Evolutionary conservation across 2,329 filamentous ascomycete species (phyloP), one percentile per base, ranked within the genome.

Genomic region (Aspergillus ochraceus): DNA sequence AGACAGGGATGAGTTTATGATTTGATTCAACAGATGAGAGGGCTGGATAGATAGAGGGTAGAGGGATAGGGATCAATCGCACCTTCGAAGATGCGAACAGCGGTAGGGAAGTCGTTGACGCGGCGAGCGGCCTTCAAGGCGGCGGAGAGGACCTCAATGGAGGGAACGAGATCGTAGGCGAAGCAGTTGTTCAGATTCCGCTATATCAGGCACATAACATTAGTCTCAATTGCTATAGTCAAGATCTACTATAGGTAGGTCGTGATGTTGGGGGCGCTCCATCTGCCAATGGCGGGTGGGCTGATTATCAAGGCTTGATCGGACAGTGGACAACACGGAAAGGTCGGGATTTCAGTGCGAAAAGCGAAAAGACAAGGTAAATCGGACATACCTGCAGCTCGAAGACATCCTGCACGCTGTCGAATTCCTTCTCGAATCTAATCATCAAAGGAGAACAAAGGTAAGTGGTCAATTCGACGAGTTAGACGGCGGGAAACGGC

Each of bases 381-480:
- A 47, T 29, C 47, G 61, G 52, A 77, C 85, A 76, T 88, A 97
- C 93, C 92, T 97, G 93, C 76, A 99, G 92, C 88, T 99, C 95
- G 80, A 99, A 99, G 76, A 98, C 94, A 83, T 99, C 95, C 83
- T 98, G 92, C 68, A 99, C 95, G 75, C 83, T 81, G 66, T 99
- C 94, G 77, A 99, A 99, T 83, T 99, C 95, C 88, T 97, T 97
- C 87, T 99, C 95, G 77, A 96, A 99, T 84, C 95, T 99, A 77
- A 66, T 70, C 72, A 60, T 80, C 77, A 72, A 10, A 74, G 39
- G 76, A 76, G 70, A 66, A 68, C 68, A 58, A 65, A 67, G 36
- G 36, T 42, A 12, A 47, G 45, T 47, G 45, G 12, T n/a, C 47
- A 47, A 30, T 39, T 51, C 30, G 49, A 54, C 17, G 5, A 42